Conservation (phyloP, 768 basidiomycete species). For the Pleurotus ostreatus region DNA sequence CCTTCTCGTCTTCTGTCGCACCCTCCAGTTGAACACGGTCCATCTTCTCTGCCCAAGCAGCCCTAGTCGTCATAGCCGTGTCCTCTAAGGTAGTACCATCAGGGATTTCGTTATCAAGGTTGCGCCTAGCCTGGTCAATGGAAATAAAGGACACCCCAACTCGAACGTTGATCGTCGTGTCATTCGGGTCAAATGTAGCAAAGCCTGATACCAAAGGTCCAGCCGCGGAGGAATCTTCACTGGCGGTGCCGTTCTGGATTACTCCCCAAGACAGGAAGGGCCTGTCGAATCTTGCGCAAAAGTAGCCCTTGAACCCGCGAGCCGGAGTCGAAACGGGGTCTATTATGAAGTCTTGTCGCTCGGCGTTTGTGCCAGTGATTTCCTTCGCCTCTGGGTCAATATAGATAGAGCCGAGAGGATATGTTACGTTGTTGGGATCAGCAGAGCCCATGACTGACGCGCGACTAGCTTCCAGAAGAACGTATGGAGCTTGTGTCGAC, state of each 20-base stretch:
- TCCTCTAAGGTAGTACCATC: slow-evolving; percentile 44
- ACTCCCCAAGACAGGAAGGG: slow-evolving; percentile 45
- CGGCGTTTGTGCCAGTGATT: slow-evolving; percentile 61
- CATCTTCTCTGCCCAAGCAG: slow-evolving; percentile 56
- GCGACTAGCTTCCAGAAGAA: slow-evolving; percentile 66
- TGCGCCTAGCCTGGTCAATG: slow-evolving; percentile 55
- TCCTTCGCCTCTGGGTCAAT: slow-evolving; percentile 40
- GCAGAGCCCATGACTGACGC: slow-evolving; percentile 55
- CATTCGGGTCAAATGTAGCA: slow-evolving; percentile 34
- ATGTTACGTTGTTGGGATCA: slow-evolving; percentile 41
- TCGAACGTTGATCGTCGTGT: slow-evolving; percentile 41
- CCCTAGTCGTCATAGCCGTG: slow-evolving; percentile 44
- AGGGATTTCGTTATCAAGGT: slow-evolving; percentile 46
- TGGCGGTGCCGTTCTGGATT: slow-evolving; percentile 37
- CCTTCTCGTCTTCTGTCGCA: slow-evolving; percentile 41
- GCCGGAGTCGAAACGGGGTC: slow-evolving; percentile 45
- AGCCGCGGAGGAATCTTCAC: slow-evolving; percentile 22
- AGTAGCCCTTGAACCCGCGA: slow-evolving; percentile 47
- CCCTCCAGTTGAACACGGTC: slow-evolving; percentile 47
- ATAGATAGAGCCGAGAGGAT: slow-evolving; percentile 46
- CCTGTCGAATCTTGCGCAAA: slow-evolving; percentile 55
- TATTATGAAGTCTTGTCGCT: slow-evolving; percentile 70
- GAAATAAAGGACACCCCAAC: slow-evolving; percentile 77
- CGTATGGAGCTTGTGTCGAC: slow-evolving; percentile 38
- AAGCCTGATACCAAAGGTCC: slow-evolving; percentile 52